phyloP scores from a whole-genome alignment of 768 basidiomycete genomes.

The Suillus alpinus region DNA sequence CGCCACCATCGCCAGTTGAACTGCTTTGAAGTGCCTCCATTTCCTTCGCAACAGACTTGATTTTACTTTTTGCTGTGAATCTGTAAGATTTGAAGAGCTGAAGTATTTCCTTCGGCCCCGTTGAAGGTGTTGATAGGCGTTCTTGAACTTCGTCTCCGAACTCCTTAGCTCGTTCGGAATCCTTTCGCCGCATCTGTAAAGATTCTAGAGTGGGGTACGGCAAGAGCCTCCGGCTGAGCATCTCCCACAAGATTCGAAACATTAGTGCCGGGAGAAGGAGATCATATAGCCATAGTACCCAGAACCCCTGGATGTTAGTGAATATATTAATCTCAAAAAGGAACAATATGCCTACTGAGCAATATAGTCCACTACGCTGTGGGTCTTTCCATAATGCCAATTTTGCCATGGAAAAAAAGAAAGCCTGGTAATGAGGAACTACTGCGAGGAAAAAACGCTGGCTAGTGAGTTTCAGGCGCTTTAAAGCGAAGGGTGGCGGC shows the following conservation, averaged over 20 bases:
- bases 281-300: slow-evolving; percentile 63
- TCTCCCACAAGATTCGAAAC: slow-evolving; percentile 43
- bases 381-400: slow-evolving; percentile 58
- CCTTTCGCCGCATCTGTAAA: slow-evolving; percentile 48
- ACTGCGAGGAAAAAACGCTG: slow-evolving; percentile 56
- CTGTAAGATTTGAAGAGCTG: slow-evolving; percentile 44
- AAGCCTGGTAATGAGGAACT: slow-evolving; percentile 47
- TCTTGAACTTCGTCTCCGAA: slow-evolving; percentile 50
- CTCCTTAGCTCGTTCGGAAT: slow-evolving; percentile 47
- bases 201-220: slow-evolving; percentile 56
- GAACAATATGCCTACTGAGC: slow-evolving; percentile 40
- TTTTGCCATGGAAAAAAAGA: slow-evolving; percentile 34
- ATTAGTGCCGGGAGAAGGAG: slow-evolving; percentile 52
- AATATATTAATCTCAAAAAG: slow-evolving; percentile 1
- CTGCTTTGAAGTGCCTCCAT: neutral
- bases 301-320: slow-evolving; percentile 45
- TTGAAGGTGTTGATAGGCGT: slow-evolving; percentile 44
- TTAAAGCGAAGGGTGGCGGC: slow-evolving; percentile 50
- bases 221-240: slow-evolving; percentile 47
- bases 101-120: slow-evolving; percentile 55
- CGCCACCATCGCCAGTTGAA: neutral
- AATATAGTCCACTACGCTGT: slow-evolving; percentile 45
- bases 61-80: slow-evolving; percentile 33
- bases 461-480: slow-evolving; percentile 46
- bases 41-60: slow-evolving; percentile 21